Percentiles rank a stretch among this genome's conserved stretches.
Evolutionary conservation across 176 grass and related monocot species (phyloP).

Genomic region (Neostapfia colusana): DNA sequence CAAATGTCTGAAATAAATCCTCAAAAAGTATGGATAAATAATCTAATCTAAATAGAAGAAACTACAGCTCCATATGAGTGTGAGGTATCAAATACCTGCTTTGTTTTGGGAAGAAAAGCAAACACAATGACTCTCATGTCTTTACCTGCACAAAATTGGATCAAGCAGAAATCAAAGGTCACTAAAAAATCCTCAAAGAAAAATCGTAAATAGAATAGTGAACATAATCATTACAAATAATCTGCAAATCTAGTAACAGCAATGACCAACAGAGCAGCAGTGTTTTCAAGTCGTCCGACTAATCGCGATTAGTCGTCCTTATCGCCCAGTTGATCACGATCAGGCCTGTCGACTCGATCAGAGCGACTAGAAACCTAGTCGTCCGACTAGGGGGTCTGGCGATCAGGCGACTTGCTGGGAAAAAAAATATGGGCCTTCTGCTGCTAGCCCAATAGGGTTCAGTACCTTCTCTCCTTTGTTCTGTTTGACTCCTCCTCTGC

Average conservation of each 20-base stretch:
- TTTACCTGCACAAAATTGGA: conserved; percentile 64
- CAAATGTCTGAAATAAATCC: conserved; percentile 28
- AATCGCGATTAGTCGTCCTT: no score
- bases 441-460: no score
- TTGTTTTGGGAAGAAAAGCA: conserved; percentile 77
- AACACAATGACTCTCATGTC: conserved; percentile 89
- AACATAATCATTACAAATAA: neutral
- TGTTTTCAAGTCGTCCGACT: no score
- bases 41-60: conserved; percentile 38
- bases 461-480: no score
- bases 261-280: conserved; percentile 1
- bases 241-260: neutral
- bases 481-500: no score
- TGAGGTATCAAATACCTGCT: conserved; percentile 56
- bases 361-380: no score
- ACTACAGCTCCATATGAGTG: conserved; percentile 1
- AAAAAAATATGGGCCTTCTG: no score
- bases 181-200: conserved; percentile 8
- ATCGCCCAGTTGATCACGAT: no score
- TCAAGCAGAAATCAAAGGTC: conserved; percentile 28
- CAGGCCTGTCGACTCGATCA: no score
- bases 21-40: conserved; percentile 3
- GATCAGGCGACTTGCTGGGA: no score
- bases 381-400: no score
- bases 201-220: neutral